Conservation (phyloP, 495 filamentous ascomycete genomes). For the Xylaria intraflava region DNA sequence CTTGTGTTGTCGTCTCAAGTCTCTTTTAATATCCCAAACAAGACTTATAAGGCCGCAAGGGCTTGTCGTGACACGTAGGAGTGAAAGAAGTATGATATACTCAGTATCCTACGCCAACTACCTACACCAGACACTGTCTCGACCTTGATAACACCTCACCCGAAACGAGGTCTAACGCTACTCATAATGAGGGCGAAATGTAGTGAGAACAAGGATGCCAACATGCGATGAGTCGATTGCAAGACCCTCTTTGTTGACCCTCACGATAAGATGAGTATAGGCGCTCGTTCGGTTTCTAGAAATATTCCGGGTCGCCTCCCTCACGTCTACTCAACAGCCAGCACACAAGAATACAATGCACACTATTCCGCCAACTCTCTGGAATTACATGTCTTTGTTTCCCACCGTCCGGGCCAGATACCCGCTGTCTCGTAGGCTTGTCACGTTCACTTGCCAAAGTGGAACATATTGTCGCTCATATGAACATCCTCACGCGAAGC, state of each 20-base stretch:
- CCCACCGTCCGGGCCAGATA: background rate
- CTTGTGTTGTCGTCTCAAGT: background rate
- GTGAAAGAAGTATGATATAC: background rate
- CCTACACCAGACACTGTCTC: constrained; percentile 1
- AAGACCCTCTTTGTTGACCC: constrained; percentile 6
- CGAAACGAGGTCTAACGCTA: background rate
- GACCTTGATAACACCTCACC: background rate
- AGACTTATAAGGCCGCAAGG: background rate
- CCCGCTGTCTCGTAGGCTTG: constrained; percentile 2
- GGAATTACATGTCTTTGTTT: background rate
- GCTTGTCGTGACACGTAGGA: background rate
- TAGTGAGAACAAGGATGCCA: constrained; percentile 1
- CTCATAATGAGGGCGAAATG: background rate
- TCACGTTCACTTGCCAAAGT: background rate
- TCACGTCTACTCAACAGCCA: background rate
- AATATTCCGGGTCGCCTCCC: background rate
- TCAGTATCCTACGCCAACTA: background rate
- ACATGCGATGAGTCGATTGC: background rate
- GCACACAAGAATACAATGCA: background rate
- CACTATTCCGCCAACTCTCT: background rate
- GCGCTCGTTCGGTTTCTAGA: background rate
- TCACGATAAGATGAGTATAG: constrained; percentile 4
- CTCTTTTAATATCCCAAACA: background rate
- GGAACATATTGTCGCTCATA: constrained; percentile 4
- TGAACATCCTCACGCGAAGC: background rate